Percentiles rank a stretch among this genome's conserved stretches.
Conservation (phyloP, 805 yeast genomes). For the Saturnispora galanensis region DNA sequence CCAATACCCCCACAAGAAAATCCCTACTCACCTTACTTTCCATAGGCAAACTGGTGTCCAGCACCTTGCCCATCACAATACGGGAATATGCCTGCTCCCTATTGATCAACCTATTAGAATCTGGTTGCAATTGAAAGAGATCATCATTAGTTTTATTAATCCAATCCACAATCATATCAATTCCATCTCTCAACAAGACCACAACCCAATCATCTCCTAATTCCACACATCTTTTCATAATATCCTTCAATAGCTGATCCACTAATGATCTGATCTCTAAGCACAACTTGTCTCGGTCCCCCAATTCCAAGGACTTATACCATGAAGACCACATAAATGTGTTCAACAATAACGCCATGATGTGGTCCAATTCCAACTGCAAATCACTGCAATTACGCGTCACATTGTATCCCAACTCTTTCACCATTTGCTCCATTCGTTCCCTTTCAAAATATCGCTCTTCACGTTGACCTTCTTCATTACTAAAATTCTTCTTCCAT, state of each 20-base stretch:
- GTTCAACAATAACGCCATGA: slow-evolving; percentile 36
- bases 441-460: background rate
- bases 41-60: slow-evolving; percentile 24
- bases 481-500: too few relatives aligned
- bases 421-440: slow-evolving; percentile 15
- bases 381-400: slow-evolving; percentile 26
- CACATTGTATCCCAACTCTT: slow-evolving; percentile 1
- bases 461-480: background rate
- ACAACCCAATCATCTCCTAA: slow-evolving; percentile 3
- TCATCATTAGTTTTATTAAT: background rate
- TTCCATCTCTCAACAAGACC: slow-evolving; percentile 5
- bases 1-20: slow-evolving; percentile 31
- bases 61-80: background rate
- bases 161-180: slow-evolving; percentile 3
- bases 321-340: slow-evolving; percentile 43
- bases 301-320: slow-evolving; percentile 25
- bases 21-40: slow-evolving; percentile 28
- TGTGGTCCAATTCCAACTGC: slow-evolving; percentile 36
- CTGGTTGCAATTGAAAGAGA: background rate
- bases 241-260: slow-evolving; percentile 31
- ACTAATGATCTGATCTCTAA: slow-evolving; percentile 30
- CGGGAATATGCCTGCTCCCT: slow-evolving; percentile 5
- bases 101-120: slow-evolving; percentile 2
- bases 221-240: slow-evolving; percentile 27
- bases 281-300: slow-evolving; percentile 32